Conservation (phyloP, 805 yeast genomes). For the Ogataea salicorniae region DNA sequence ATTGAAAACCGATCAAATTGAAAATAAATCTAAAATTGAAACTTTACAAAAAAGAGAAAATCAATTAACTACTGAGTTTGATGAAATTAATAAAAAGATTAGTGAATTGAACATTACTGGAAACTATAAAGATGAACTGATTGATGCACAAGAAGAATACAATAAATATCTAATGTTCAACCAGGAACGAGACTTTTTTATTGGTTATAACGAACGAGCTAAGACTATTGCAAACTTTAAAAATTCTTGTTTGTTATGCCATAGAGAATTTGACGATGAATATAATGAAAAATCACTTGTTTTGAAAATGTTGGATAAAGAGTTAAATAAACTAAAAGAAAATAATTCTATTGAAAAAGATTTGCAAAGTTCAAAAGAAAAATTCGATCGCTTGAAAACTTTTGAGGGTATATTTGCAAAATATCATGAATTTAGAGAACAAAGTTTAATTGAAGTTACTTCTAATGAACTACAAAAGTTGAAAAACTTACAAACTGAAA, state of each 20-base stretch:
- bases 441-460: too few relatives aligned
- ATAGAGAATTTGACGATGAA: conserved; percentile 50
- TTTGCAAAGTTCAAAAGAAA: conserved; percentile 24
- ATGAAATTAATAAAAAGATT: conserved; percentile 6
- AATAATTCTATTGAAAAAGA: conserved; percentile 16
- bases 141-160: conserved; percentile 57
- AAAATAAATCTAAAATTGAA: conserved; percentile 4
- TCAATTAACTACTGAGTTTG: conserved; percentile 1
- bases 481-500: not conserved
- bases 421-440: conserved; percentile 7
- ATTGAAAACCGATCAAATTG: conserved; percentile 1
- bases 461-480: not conserved
- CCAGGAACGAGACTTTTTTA: conserved; percentile 65
- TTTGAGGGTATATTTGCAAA: conserved; percentile 26
- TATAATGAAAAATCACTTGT: conserved; percentile 17
- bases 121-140: conserved; percentile 3
- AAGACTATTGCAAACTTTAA: conserved; percentile 52
- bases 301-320: conserved; percentile 19
- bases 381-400: conserved; percentile 24
- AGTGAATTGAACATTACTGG: not conserved
- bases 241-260: conserved; percentile 68
- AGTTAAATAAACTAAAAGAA: conserved; percentile 18
- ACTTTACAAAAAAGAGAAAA: not conserved
- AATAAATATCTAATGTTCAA: conserved; percentile 56
- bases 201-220: conserved; percentile 67